Percentiles rank a stretch among this genome's conserved stretches.
Evolutionary conservation across 2,329 filamentous ascomycete genomes (phyloP).

Genomic region (Dactylellina drechsleri): DNA sequence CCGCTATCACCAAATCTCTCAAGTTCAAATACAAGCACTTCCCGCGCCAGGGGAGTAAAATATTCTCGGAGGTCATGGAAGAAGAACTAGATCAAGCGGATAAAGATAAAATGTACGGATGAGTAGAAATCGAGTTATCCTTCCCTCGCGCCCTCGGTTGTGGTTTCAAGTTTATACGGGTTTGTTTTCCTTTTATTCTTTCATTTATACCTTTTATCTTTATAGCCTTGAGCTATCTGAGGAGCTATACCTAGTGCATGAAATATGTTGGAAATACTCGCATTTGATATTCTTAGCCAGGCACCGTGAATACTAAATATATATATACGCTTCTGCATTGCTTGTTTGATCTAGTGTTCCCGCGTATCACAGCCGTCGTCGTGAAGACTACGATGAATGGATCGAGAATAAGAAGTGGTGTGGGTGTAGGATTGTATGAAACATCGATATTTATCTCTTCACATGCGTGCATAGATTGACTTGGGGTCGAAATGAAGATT

Average conservation of each 20-base stretch:
- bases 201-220: background rate
- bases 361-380: background rate
- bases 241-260: background rate
- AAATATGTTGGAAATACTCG: background rate
- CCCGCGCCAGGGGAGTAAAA: conserved; percentile 58
- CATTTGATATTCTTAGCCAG: background rate
- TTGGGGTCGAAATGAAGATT: too few species aligned
- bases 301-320: too few species aligned
- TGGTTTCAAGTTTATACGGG: background rate
- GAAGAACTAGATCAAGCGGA: conserved; percentile 60
- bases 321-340: too few species aligned
- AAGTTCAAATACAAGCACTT: conserved; percentile 55
- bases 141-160: background rate
- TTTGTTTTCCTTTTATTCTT: background rate
- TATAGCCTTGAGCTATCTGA: background rate
- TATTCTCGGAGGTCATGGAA: conserved; percentile 61
- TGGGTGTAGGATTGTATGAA: too few species aligned
- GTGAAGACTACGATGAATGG: background rate
- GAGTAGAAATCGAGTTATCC: background rate
- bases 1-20: conserved; percentile 50
- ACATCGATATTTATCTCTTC: too few species aligned
- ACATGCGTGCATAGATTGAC: too few species aligned
- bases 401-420: background rate
- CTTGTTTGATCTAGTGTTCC: background rate
- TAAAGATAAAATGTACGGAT: conserved; percentile 54